Conservation (phyloP, 192 early-diverging fungal genomes). For the Rhizophagus clarus region DNA sequence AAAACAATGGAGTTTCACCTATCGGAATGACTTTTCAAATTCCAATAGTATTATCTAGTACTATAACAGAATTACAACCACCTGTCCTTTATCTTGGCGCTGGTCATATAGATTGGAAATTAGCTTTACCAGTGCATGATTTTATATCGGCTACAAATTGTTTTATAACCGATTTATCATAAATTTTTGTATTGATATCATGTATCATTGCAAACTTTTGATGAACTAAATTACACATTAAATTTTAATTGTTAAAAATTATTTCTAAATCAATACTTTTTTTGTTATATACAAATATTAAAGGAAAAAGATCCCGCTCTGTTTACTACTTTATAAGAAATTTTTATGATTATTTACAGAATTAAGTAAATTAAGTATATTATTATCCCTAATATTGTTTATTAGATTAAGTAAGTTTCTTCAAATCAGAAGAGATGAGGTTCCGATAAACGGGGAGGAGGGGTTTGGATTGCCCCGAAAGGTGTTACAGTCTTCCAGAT, state of each 20-base stretch:
- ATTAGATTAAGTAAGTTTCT: too few relatives aligned
- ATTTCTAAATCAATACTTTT: not conserved
- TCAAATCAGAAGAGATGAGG: not conserved
- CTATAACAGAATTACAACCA: constrained; percentile 65
- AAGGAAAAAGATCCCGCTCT: not conserved
- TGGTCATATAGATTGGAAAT: constrained; percentile 87
- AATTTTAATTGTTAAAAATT: not conserved
- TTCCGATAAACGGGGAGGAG: not conserved
- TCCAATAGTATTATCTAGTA: constrained; percentile 70
- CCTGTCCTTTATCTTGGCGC: constrained; percentile 76
- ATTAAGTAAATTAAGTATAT: too few relatives aligned
- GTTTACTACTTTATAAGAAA: too few relatives aligned
- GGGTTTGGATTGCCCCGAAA: not conserved
- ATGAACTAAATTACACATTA: not conserved
- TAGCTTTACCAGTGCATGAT: constrained; percentile 62
- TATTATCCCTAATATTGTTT: too few relatives aligned
- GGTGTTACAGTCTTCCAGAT: not conserved
- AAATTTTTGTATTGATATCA: not conserved
- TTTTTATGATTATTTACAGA: too few relatives aligned
- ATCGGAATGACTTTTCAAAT: constrained; percentile 58
- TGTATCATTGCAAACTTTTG: not conserved
- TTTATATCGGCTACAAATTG: constrained; percentile 51
- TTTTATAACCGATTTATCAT: constrained; percentile 25
- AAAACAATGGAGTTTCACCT: constrained; percentile 69
- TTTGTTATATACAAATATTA: not conserved